Evolutionary conservation across 768 basidiomycete genomes (phyloP), one percentile per base, ranked within the genome.

Genomic region (Hygrocybe punicea): DNA sequence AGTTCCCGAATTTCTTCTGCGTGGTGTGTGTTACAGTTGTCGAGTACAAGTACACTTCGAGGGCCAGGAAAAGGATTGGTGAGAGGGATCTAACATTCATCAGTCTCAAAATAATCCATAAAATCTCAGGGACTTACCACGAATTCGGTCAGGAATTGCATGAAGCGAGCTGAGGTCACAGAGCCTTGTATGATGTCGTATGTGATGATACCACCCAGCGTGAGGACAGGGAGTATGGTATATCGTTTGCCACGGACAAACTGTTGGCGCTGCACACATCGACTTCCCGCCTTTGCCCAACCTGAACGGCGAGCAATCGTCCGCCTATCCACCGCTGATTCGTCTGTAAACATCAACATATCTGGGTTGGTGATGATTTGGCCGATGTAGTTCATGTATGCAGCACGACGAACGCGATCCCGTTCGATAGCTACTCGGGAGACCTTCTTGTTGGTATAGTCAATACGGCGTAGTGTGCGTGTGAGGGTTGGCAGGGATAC

Each of bases 1-100:
- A 75, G 49, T 3, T 53, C 47, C 1, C 66, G 60, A 14, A 77
- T 56, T 0, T 73, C 69, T 19, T 71, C 66, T 44, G 69, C 65
- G 40, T 77, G 71, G 50, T 78, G 75, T 19, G 76, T 78, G 3
- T 62, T 49, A 33, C 72, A 76, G 58, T 77, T 78, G 60, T 78
- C 73, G 25, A 77, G 59, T 1, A 78, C 63, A 13, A 76, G 62
- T 10, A 76, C 65, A 56, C 76, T 77, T 4, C 61, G 55, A 2
- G 61, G 62, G 2, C 60, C 63, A 3, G 73, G 75, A 60, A 65
- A 77, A 24, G 73, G 74, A 24, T 65, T 54, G 35, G 39, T 54
- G 11, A 54, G 37, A n/a, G 53, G 53, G 7, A 54, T 54, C 53
- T 54, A 33, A 37, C 47, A 19, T 16, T 14, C 39, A 40, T 14